Percentiles rank a stretch among this genome's conserved stretches.
phyloP scores from a whole-genome alignment of 768 basidiomycete genomes.

The Dentipellis sp. region DNA sequence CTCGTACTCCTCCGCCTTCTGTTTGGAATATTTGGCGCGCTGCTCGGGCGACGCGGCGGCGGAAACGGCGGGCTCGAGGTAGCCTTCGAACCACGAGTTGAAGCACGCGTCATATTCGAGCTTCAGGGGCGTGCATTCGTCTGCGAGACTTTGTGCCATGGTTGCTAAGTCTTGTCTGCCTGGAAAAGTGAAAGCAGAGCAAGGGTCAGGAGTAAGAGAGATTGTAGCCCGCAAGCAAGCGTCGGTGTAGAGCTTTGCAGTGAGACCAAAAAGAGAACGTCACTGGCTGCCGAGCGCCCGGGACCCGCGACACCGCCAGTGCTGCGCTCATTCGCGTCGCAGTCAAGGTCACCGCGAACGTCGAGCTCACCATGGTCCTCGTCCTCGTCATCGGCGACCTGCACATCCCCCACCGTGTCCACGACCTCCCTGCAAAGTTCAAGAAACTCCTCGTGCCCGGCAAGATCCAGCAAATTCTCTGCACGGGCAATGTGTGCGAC shows the following conservation, averaged over 20 bases:
- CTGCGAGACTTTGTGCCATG: conserved; percentile 77
- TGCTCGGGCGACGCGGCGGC: conserved; percentile 28
- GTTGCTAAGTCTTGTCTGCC: background rate
- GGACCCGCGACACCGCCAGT: background rate
- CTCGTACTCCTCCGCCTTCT: conserved; percentile 86
- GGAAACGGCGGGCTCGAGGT: conserved; percentile 71
- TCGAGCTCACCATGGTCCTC: conserved; percentile 56
- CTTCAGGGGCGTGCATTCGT: conserved; percentile 86
- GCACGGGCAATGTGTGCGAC: conserved; percentile 96
- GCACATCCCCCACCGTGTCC: conserved; percentile 84
- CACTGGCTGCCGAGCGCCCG: background rate
- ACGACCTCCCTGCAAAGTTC: conserved; percentile 93
- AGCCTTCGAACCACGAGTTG: conserved; percentile 96
- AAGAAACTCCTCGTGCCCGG: conserved; percentile 86
- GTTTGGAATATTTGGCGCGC: conserved; percentile 53
- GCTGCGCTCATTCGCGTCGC: background rate
- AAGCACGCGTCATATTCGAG: conserved; percentile 89
- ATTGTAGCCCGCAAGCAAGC: too few relatives aligned
- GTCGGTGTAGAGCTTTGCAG: too few relatives aligned
- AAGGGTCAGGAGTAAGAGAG: too few relatives aligned
- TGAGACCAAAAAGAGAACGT: too few relatives aligned
- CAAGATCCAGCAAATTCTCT: conserved; percentile 96
- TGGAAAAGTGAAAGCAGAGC: too few relatives aligned
- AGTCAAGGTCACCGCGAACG: background rate
- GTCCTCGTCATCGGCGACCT: conserved; percentile 97